Percentiles rank a stretch among this genome's conserved stretches.
Evolutionary conservation across 306 rosid species (phyloP).

Genomic region (Cicer judaicum): DNA sequence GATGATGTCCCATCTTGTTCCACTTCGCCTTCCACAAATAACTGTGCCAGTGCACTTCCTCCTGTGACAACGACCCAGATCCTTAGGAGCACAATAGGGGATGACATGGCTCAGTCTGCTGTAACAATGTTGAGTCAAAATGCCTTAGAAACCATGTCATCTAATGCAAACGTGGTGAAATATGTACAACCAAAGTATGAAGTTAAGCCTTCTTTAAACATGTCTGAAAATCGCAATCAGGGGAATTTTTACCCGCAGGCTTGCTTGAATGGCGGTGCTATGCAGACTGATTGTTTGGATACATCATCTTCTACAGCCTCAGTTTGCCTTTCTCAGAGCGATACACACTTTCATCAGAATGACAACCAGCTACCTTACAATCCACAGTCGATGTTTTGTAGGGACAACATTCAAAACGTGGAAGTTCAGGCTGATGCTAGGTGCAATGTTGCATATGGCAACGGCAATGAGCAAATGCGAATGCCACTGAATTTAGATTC

Average conservation of each 20-base stretch:
- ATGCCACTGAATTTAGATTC: constrained; percentile 71
- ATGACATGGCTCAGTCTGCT: constrained; percentile 85
- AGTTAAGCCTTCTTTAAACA: constrained; percentile 74
- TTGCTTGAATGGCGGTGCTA: constrained; percentile 56
- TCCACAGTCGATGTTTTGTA: constrained; percentile 70
- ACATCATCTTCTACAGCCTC: constrained; percentile 96
- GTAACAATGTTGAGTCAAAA: constrained; percentile 61
- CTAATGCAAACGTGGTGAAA: constrained; percentile 61
- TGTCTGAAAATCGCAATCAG: constrained; percentile 72
- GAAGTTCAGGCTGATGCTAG: constrained; percentile 73
- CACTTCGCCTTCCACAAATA: constrained; percentile 93
- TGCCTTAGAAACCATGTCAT: constrained; percentile 65
- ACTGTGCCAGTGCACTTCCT: constrained; percentile 64
- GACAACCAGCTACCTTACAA: constrained; percentile 66
- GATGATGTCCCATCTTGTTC: constrained; percentile 94
- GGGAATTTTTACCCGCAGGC: constrained; percentile 63
- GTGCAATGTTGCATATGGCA: constrained; percentile 62
- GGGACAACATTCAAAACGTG: constrained; percentile 73
- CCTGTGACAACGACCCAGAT: constrained; percentile 54
- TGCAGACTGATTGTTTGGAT: constrained; percentile 86
- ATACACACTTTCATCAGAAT: constrained; percentile 70
- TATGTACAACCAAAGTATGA: constrained; percentile 69
- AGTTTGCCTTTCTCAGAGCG: constrained; percentile 81
- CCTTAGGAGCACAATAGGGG: constrained; percentile 58
- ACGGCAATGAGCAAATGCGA: constrained; percentile 62